Evolutionary conservation across 495 filamentous ascomycete genomes (phyloP).

Genomic region (Antarctomyces pellizariae): DNA sequence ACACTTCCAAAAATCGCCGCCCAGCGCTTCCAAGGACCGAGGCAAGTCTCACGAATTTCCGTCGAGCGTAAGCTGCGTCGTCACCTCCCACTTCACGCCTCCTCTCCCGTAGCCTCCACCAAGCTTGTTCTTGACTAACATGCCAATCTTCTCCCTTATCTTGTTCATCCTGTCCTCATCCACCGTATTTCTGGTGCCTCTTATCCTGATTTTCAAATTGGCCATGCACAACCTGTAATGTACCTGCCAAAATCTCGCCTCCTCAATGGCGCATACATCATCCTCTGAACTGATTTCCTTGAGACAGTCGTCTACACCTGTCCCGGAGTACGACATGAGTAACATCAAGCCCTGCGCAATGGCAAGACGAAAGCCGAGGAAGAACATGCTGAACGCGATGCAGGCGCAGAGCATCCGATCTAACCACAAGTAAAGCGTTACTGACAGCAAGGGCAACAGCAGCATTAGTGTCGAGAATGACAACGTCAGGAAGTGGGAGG

Average conservation of each 20-base stretch:
- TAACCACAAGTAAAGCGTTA: slow-evolving; percentile 51
- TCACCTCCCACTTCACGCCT: slow-evolving; percentile 76
- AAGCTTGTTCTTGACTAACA: slow-evolving; percentile 61
- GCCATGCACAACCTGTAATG: slow-evolving; percentile 95
- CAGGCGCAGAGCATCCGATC: slow-evolving; percentile 59
- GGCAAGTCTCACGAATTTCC: no score
- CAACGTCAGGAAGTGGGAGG: slow-evolving; percentile 80
- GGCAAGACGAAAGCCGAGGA: slow-evolving; percentile 59
- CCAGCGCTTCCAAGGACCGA: no score
- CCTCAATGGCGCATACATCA: slow-evolving; percentile 51
- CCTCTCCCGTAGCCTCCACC: slow-evolving; percentile 73
- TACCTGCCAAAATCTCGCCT: slow-evolving; percentile 94
- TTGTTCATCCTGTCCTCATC: slow-evolving; percentile 42
- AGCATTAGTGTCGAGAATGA: slow-evolving; percentile 63
- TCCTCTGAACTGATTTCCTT: slow-evolving; percentile 65
- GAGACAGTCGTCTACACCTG: slow-evolving; percentile 50
- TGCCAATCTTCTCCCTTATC: slow-evolving; percentile 48
- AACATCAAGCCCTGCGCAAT: slow-evolving; percentile 77
- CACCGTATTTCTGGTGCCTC: slow-evolving; percentile 18
- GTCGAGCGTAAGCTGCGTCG: slow-evolving; percentile 12
- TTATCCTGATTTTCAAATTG: slow-evolving; percentile 58
- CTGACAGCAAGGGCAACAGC: slow-evolving; percentile 56
- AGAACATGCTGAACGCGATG: slow-evolving; percentile 69
- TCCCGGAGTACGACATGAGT: slow-evolving; percentile 62
- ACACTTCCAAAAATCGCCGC: no score